phyloP scores from a whole-genome alignment of 345 rosid species.

The Excoecaria cochinchinensis region DNA sequence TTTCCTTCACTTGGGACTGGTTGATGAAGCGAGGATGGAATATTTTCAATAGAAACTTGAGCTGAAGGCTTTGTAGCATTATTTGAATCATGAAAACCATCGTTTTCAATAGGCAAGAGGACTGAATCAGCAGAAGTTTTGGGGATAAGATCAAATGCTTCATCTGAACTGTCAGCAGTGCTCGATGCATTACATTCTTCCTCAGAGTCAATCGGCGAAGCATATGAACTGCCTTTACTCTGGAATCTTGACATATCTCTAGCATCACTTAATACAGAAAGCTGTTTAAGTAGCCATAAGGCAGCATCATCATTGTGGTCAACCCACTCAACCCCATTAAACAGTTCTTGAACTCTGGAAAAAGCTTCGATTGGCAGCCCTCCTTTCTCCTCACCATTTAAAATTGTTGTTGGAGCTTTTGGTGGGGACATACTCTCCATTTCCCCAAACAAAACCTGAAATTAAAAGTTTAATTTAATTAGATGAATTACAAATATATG shows the following conservation, averaged over 20 bases:
- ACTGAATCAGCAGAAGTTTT: slow-evolving; percentile 38
- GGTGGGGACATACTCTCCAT: slow-evolving; percentile 65
- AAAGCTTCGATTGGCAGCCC: slow-evolving; percentile 98
- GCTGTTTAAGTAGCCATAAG: slow-evolving; percentile 88
- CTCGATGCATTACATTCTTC: slow-evolving; percentile 90
- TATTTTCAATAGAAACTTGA: slow-evolving; percentile 33
- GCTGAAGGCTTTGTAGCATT: slow-evolving; percentile 36
- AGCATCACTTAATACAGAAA: slow-evolving; percentile 75
- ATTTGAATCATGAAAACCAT: slow-evolving; percentile 37
- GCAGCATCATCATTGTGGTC: slow-evolving; percentile 90
- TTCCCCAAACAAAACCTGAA: slow-evolving; percentile 94
- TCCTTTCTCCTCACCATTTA: slow-evolving; percentile 93
- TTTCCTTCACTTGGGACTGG: slow-evolving; percentile 29
- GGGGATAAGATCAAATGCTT: slow-evolving; percentile 60
- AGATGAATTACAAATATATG: slow-evolving; percentile 4
- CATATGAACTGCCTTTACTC: slow-evolving; percentile 57
- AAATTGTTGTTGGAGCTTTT: slow-evolving; percentile 58
- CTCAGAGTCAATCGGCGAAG: slow-evolving; percentile 79
- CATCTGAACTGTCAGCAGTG: slow-evolving; percentile 95
- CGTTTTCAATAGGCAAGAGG: slow-evolving; percentile 41
- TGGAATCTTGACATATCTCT: slow-evolving; percentile 79
- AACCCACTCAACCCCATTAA: slow-evolving; percentile 82
- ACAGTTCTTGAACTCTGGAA: slow-evolving; percentile 95
- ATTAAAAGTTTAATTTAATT: slow-evolving; percentile 20
- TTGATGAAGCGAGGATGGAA: slow-evolving; percentile 29